A percentile compares a stretch with the other conserved stretches of the same genome.
Evolutionary conservation across 768 basidiomycete species (phyloP).

Genomic region (Lactifluus hygrophoroides): DNA sequence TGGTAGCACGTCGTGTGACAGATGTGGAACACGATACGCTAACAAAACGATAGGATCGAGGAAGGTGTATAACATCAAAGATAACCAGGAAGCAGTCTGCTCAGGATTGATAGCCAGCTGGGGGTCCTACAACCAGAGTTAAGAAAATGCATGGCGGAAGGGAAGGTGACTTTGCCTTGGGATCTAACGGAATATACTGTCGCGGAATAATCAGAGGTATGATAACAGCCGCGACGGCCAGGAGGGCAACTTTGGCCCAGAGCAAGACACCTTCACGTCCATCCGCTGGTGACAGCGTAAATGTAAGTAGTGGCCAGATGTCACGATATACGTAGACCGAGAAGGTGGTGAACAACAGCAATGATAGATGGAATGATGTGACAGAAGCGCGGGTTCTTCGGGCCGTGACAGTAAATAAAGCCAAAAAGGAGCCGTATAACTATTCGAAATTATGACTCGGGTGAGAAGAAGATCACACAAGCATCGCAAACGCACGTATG

Average conservation of each 20-base stretch:
- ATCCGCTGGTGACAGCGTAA: constrained; percentile 42
- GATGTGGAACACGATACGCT: constrained; percentile 36
- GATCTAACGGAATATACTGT: constrained; percentile 50
- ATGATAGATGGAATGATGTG: constrained; percentile 38
- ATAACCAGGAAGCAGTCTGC: constrained; percentile 27
- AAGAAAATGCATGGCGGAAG: neutral
- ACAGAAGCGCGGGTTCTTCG: neutral
- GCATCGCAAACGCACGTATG: constrained; percentile 26
- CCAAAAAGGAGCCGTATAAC: constrained; percentile 22
- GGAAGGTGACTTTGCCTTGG: constrained; percentile 30
- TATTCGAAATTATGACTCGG: neutral
- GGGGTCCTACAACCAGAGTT: constrained; percentile 22
- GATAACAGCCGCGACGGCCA: constrained; percentile 37
- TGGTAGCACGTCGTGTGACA: constrained; percentile 37
- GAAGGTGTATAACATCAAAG: constrained; percentile 40
- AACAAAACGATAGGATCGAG: constrained; percentile 42
- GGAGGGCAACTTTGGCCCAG: constrained; percentile 45
- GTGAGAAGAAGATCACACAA: neutral
- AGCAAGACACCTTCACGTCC: constrained; percentile 37
- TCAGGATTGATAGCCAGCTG: constrained; percentile 23
- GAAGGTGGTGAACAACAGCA: constrained; percentile 40
- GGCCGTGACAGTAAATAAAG: constrained; percentile 17
- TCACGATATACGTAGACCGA: constrained; percentile 48
- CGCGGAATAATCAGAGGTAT: constrained; percentile 51
- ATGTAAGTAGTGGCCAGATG: constrained; percentile 52